Evolutionary conservation across 2,329 filamentous ascomycete species (phyloP).

Genomic region (Thielaviopsis punctulata): DNA sequence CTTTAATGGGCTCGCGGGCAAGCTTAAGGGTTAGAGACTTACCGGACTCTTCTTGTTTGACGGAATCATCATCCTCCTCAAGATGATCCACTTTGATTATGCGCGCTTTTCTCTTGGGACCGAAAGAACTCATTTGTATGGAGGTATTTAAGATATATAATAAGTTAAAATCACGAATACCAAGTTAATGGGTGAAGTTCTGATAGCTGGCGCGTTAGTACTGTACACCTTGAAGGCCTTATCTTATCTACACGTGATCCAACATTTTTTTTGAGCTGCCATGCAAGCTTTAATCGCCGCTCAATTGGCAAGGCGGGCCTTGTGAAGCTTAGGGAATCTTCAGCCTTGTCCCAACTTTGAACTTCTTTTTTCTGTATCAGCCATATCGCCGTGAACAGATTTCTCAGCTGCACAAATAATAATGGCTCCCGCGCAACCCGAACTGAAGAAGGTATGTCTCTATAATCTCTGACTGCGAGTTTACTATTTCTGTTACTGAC

Average conservation of each 20-base stretch:
- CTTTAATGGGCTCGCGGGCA: neutral
- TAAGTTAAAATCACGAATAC: neutral
- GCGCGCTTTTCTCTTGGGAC: constrained; percentile 49
- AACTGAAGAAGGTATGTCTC: constrained; percentile 76
- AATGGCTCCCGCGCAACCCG: constrained; percentile 97
- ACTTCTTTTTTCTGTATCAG: constrained; percentile 1
- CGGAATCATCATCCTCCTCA: constrained; percentile 4
- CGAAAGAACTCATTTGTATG: constrained; percentile 35
- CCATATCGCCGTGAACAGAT: neutral
- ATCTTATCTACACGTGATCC: constrained; percentile 35
- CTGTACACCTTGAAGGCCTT: constrained; percentile 13
- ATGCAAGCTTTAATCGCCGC: neutral
- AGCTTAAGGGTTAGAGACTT: constrained; percentile 4
- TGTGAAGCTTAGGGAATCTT: neutral
- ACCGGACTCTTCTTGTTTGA: constrained; percentile 3
- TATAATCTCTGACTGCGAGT: neutral
- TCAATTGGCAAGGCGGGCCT: neutral
- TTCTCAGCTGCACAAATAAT: constrained; percentile 19
- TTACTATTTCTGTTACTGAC: constrained; percentile 11
- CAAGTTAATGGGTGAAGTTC: neutral
- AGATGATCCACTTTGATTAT: constrained; percentile 58
- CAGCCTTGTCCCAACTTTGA: constrained; percentile 4
- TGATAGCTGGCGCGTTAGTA: neutral
- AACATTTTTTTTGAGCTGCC: constrained; percentile 14
- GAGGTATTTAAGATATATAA: constrained; percentile 10